These are phyloP conservation scores for Aspergillus amoenus DNA, from an alignment of 2,329 filamentous ascomycete species.

Conservation along the genomic window DNA sequence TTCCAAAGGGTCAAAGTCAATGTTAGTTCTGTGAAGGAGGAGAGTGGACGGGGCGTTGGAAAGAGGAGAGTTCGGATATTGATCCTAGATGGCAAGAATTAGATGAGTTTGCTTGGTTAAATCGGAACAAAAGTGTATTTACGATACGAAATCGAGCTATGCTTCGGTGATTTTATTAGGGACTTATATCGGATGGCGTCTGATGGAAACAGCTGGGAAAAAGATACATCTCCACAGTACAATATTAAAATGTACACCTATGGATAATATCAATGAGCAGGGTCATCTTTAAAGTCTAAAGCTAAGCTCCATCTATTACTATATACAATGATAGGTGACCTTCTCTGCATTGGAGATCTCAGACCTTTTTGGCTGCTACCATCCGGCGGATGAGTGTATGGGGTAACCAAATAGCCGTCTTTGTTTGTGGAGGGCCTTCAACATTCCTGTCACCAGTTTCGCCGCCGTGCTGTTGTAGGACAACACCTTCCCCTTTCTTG, in stretches of 20 bases:
- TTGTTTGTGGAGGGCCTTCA: neutral
- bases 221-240: neutral
- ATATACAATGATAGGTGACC: neutral
- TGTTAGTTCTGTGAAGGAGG: slow-evolving; percentile 90
- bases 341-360: neutral
- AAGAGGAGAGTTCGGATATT: slow-evolving; percentile 67
- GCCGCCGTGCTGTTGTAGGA: neutral
- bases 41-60: slow-evolving; percentile 69
- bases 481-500: neutral
- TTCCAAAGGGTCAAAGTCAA: slow-evolving; percentile 90
- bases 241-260: neutral
- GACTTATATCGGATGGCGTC: neutral
- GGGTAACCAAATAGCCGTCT: slow-evolving; percentile 27
- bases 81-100: slow-evolving; percentile 32
- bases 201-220: neutral
- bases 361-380: slow-evolving; percentile 32
- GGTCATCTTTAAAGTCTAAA: neutral
- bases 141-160: neutral
- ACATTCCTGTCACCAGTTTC: slow-evolving; percentile 13
- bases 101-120: neutral
- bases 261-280: neutral
- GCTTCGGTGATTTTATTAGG: neutral
- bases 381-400: slow-evolving; percentile 30
- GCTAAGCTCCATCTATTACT: neutral
- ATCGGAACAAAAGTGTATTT: neutral